Evolutionary conservation across 352 stramenopile genomes (phyloP).

Genomic region (Pythium apleroticum): DNA sequence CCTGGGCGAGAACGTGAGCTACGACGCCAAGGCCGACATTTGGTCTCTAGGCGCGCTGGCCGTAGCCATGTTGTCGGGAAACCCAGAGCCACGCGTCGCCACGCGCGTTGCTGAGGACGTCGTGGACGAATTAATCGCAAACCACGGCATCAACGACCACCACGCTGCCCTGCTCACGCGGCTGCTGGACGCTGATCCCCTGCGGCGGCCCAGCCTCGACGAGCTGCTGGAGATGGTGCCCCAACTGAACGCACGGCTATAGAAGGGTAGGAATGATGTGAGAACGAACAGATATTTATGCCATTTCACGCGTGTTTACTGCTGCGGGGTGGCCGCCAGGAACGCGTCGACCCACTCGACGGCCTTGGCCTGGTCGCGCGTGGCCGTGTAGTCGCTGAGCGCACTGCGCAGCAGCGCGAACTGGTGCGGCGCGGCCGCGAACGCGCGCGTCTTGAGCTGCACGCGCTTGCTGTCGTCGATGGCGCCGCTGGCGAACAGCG

Average conservation of each 20-base stretch:
- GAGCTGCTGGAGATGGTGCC: constrained; percentile 45
- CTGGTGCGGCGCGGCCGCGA: constrained; percentile 52
- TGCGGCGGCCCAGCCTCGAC: constrained; percentile 38
- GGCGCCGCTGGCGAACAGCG: constrained; percentile 43
- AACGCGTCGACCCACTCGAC: constrained; percentile 77
- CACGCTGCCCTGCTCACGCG: constrained; percentile 41
- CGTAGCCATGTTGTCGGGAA: constrained; percentile 65
- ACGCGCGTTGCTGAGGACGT: constrained; percentile 70
- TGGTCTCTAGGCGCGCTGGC: constrained; percentile 80
- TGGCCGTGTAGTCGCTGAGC: constrained; percentile 39
- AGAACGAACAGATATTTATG: constrained; percentile 12
- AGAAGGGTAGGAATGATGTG: constrained; percentile 50
- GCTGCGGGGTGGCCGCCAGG: constrained; percentile 33
- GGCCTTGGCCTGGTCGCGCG: constrained; percentile 42
- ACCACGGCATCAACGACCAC: constrained; percentile 7
- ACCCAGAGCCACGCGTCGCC: constrained; percentile 64
- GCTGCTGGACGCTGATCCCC: constrained; percentile 46
- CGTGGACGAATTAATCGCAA: constrained; percentile 32
- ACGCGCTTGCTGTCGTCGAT: constrained; percentile 52
- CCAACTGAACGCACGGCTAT: constrained; percentile 46
- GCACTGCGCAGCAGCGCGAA: constrained; percentile 57
- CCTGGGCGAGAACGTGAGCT: constrained; percentile 64
- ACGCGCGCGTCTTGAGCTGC: constrained; percentile 56
- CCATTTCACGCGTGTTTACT: constrained; percentile 12
- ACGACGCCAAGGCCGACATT: constrained; percentile 68